Evolutionary conservation across 2,329 filamentous ascomycete genomes (phyloP), one percentile per base, ranked within the genome.

Genomic region (Epichloe glyceriae): DNA sequence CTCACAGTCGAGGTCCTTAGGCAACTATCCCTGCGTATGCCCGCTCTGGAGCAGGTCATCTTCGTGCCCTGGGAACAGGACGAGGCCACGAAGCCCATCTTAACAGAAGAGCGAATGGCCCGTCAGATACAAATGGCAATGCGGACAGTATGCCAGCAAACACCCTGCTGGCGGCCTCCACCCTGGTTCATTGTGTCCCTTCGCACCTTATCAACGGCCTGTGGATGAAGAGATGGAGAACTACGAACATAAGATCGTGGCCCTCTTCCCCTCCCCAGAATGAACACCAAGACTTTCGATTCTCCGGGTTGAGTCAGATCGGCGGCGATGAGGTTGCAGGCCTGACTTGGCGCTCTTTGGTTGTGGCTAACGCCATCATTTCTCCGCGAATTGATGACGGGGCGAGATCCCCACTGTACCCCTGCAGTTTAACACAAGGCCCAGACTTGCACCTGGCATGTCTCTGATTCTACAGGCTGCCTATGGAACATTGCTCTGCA

Each of bases 31-130:
- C 50, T 54, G 4, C 65, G 67, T 17, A 66, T 75, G 61, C 67
- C 67, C 1, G 57, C 56, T 1, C 60, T 75, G 5, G 58, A 69
- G 50, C 68, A 70, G 54, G 62, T 76, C 42, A 61, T 72, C 40
- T 70, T 76, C 50, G 67, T 76, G 40, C 70, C 70, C 20, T 61
- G 64, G 19, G 65, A 67, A 34, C 63, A 67, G 40, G 66, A 69
- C 44, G 52, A 59, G 20, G 57, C 61, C 37, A 55, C 56, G 26
- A 59, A 65, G 40, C 60, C 64, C 6, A 54, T 56, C 33, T 59
- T 67, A 46, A 60, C 60, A 4, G 60, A 64, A 44, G 60, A 63
- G 47, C 61, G 66, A 35, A 64, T 74, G 55, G 61, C 61, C 20
- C 57, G 60, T 38, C 68, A 70, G 53, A 62, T 73, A 19, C 51